These are phyloP conservation scores for Pterocarpus macrocarpus DNA, from an alignment of 306 rosid genomes.

Conservation along the genomic window DNA sequence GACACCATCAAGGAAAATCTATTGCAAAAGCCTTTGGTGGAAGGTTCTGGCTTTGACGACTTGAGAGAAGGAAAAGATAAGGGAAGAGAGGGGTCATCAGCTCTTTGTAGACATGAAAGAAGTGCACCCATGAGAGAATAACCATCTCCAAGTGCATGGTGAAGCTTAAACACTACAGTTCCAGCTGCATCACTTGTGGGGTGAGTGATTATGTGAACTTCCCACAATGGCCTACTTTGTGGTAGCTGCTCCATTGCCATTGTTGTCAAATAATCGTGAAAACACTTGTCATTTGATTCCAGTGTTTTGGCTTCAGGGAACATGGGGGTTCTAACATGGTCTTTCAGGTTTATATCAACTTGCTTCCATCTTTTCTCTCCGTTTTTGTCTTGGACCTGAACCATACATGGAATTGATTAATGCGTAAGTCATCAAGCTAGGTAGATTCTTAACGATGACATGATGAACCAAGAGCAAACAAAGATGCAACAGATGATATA, in stretches of 20 bases:
- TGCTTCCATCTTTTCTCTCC: conserved; percentile 64
- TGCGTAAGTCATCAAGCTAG: not conserved
- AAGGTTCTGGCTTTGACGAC: not conserved
- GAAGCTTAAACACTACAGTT: conserved; percentile 55
- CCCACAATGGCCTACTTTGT: conserved; percentile 63
- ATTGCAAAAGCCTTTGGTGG: not conserved
- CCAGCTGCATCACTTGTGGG: conserved; percentile 58
- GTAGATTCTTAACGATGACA: no score
- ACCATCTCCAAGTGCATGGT: conserved; percentile 80
- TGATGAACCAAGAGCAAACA: no score
- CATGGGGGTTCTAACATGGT: conserved; percentile 53
- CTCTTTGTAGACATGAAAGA: conserved; percentile 63
- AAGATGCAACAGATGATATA: no score
- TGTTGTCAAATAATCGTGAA: conserved; percentile 54
- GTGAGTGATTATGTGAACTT: conserved; percentile 60
- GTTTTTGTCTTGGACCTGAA: conserved; percentile 51
- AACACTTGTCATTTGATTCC: conserved; percentile 46
- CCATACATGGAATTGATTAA: not conserved
- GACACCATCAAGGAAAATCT: conserved; percentile 41
- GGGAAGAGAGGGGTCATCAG: conserved; percentile 64
- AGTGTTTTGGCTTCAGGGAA: conserved; percentile 42
- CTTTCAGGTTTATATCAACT: conserved; percentile 57
- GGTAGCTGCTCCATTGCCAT: conserved; percentile 48
- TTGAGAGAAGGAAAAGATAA: conserved; percentile 61
- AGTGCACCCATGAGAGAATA: conserved; percentile 73